Conservation (phyloP, 1,284 basidiomycete genomes). For the Microbotryum violaceum region DNA sequence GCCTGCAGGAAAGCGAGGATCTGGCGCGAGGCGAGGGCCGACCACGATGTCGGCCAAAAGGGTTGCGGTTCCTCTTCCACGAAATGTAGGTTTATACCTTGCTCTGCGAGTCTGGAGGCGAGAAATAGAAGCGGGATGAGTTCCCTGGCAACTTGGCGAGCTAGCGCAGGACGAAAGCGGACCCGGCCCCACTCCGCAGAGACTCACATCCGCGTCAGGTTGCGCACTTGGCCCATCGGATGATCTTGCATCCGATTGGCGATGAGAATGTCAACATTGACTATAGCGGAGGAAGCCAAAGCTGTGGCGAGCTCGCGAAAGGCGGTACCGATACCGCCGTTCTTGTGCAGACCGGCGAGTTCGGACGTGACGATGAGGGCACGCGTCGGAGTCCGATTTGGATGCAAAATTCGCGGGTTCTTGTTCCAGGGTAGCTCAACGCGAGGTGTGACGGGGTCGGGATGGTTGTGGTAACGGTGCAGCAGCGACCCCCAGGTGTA, state of each 20-base stretch:
- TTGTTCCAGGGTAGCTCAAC: conserved; percentile 5
- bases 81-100: conserved; percentile 14
- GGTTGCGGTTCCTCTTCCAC: conserved; percentile 16
- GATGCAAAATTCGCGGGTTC: neutral
- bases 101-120: conserved; percentile 6
- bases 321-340: conserved; percentile 30
- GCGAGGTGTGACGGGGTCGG: neutral
- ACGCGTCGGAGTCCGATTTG: neutral
- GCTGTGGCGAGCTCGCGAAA: conserved; percentile 22
- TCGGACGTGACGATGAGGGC: conserved; percentile 28
- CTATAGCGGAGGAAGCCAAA: conserved; percentile 3
- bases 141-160: no score
- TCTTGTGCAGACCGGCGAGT: conserved; percentile 28
- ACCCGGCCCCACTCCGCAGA: neutral
- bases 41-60: conserved; percentile 26
- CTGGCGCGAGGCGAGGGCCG: conserved; percentile 22
- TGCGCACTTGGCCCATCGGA: neutral
- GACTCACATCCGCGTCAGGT: neutral
- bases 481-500: conserved; percentile 27
- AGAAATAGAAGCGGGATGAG: neutral
- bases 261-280: conserved; percentile 14
- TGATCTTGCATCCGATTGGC: conserved; percentile 18
- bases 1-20: conserved; percentile 19
- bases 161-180: no score
- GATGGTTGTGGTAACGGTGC: conserved; percentile 30